Evolutionary conservation across 2,329 filamentous ascomycete genomes (phyloP), one percentile per base, ranked within the genome.

Genomic region (Akanthomyces muscarius): DNA sequence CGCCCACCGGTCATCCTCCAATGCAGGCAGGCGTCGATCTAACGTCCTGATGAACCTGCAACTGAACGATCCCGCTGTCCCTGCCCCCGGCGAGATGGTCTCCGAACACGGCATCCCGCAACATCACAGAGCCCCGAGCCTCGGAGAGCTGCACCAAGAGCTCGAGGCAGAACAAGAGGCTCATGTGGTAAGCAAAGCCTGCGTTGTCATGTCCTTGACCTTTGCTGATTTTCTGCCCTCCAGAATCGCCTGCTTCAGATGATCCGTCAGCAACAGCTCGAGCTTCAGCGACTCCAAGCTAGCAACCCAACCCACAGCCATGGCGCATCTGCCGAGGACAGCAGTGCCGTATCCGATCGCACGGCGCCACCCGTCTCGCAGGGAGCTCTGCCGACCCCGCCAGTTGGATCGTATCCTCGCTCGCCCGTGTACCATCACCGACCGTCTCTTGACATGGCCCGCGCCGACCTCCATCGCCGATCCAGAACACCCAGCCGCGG

Each of bases 111-210:
- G 71, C 41, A 85, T 87, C 67, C 83, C 86, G 18, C 82, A 86
- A 68, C 88, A 90, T 70, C 83, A 86, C 67, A 81, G 89, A 55
- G 78, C 87, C 0, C 89, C 89, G 2, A 92, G 89, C 71, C 74
- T 92, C 65, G 89, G 89, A 21, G 89, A 92, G 74, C 83, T 92
- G 48, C 89, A 92, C 68, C 89, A 92, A 71, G 88, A 92, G 74
- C 80, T 92, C 1, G 89, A 92, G 73, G 89, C 87, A 60, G 89
- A 92, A 75, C 89, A 92, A 72, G 89, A 92, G 71, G 88, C 86
- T 28, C 89, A 92, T 75, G 89, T 92, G 66, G 86, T 89, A 78
- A 57, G 84, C 75, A 21, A 63, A 54, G 50, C 28, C 36, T 33
- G 7, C 38, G 7, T 36, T 16, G 5, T 18, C 21, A 53, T 28